Evolutionary conservation across 192 early-diverging fungal species (phyloP), one percentile per base, ranked within the genome.

Genomic region (Coemansia sp.): DNA sequence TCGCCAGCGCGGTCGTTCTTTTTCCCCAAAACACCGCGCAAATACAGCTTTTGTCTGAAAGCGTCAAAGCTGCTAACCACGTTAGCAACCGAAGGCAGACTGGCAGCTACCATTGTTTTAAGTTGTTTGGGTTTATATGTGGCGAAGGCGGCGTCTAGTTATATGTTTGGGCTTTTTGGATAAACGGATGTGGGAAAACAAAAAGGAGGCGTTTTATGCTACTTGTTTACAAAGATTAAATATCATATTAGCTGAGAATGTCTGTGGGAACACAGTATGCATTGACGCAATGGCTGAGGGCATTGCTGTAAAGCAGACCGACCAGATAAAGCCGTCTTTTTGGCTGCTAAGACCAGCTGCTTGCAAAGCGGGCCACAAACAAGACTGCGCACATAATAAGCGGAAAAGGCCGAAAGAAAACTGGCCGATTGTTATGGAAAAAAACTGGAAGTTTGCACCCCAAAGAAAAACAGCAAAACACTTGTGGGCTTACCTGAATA

Each of bases 21-120:
- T 58, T 88, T 89, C 46, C 80, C 79, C 7, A 91, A 66, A n/a
- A 89, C 85, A 17, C 88, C 89, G 31, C 82, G 72, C 17, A 84
- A 59, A 66, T 88, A 91, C 3, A 84, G 71, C 62, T 91, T 91
- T 26, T 83, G 79, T 40, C 79, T 72, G 52, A 87, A 89, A 6
- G 73, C 54, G 49, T 89, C 87, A 60, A 88, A 88, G 59, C 58
- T 63, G 40, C 51, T 53, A 39, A 72, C 64, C 20, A 59, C 62
- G 18, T 40, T 47, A 53, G 66, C 59, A 10, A 80, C 77, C 10
- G 78, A 75, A 30, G 62, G 42, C 46, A 69, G 50, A 7, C 26
- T 47, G 26, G 45, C 45, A n/a, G 45, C n/a, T 28, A 58, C 30
- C 61, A 66, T 63, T 56, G 66, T 51, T 52, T 52, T 12, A 34